Evolutionary conservation across 345 rosid genomes (phyloP).

Genomic region (Citrus maxima): DNA sequence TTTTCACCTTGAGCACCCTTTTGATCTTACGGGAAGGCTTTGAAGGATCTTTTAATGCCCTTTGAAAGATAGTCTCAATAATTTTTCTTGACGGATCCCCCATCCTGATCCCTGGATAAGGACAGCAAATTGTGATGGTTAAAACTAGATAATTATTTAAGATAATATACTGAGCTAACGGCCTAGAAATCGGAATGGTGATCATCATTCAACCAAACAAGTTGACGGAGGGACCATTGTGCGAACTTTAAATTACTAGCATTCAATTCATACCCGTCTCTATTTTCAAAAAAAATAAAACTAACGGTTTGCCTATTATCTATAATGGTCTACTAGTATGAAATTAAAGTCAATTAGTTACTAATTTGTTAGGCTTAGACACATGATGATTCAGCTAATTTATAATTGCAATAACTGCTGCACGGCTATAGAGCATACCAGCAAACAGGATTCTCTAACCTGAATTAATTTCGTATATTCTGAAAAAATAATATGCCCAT

Average conservation of each 20-base stretch:
- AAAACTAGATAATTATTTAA: neutral
- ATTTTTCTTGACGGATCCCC: conserved; percentile 54
- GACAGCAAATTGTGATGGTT: neutral
- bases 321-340: neutral
- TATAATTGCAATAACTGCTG: neutral
- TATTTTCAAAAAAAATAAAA: too few relatives aligned
- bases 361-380: neutral
- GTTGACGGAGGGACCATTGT: neutral
- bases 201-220: neutral
- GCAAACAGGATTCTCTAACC: neutral
- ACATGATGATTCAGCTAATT: neutral
- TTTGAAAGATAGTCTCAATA: conserved; percentile 39
- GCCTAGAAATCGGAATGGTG: neutral
- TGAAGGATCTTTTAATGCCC: conserved; percentile 30
- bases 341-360: neutral
- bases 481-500: neutral
- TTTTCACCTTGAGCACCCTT: conserved; percentile 45
- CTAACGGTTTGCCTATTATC: neutral
- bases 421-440: neutral
- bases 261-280: neutral
- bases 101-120: conserved; percentile 28
- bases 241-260: neutral
- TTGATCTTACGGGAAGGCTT: conserved; percentile 33
- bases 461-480: neutral
- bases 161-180: neutral